Percentiles rank a stretch among this genome's conserved stretches.
Conservation (phyloP, 1,284 basidiomycete species). For the Fomes fomentarius region DNA sequence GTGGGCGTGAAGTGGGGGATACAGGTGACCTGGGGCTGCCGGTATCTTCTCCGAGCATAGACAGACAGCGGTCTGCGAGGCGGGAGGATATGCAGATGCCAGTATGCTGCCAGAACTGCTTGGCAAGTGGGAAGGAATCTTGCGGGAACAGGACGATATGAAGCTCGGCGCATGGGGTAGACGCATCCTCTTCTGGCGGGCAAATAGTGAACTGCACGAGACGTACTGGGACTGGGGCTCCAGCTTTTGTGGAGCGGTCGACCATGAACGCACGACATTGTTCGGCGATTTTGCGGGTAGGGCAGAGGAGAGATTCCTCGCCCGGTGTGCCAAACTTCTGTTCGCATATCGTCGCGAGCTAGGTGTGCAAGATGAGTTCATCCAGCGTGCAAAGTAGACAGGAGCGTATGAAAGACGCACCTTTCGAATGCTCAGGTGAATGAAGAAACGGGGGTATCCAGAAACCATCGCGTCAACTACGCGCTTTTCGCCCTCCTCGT, state of each 20-base stretch:
- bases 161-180: conserved; percentile 52
- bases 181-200: conserved; percentile 49
- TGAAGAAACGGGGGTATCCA: conserved; percentile 98
- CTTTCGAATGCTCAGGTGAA: conserved; percentile 88
- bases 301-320: conserved; percentile 81
- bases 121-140: conserved; percentile 72
- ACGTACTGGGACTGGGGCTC: conserved; percentile 54
- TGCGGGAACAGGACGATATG: conserved; percentile 84
- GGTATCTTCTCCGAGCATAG: conserved; percentile 54
- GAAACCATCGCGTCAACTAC: conserved; percentile 85
- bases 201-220: conserved; percentile 78
- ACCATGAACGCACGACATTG: conserved; percentile 80
- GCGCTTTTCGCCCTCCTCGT: conserved; percentile 90
- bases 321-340: conserved; percentile 73
- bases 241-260: conserved; percentile 46
- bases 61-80: conserved; percentile 82
- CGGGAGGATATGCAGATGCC: conserved; percentile 91
- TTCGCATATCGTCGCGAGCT: conserved; percentile 81
- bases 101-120: conserved; percentile 96
- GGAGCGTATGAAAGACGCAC: conserved; percentile 41
- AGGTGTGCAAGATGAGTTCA: conserved; percentile 3
- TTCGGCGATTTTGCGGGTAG: conserved; percentile 73
- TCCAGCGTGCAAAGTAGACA: background rate
- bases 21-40: conserved; percentile 29
- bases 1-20: conserved; percentile 35